These are phyloP conservation scores for Euphorbia pulcherrima DNA, from an alignment of 345 rosid species.

Conservation along the genomic window DNA sequence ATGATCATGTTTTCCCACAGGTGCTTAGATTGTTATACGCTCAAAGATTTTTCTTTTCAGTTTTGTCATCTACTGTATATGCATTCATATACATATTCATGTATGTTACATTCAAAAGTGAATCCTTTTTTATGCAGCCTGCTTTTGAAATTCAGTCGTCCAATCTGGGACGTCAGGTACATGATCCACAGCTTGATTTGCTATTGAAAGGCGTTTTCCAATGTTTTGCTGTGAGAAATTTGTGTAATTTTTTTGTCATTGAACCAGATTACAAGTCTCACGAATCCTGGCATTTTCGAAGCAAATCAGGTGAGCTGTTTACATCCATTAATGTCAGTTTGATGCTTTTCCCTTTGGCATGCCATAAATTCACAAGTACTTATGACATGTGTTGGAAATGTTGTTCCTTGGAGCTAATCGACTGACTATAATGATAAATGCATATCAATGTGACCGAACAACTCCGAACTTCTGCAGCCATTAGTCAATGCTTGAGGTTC, in stretches of 20 bases:
- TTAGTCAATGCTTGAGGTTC: neutral
- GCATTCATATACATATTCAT: neutral
- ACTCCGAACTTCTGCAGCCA: neutral
- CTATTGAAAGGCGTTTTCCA: neutral
- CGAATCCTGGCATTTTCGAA: constrained; percentile 76
- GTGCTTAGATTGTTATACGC: constrained; percentile 25
- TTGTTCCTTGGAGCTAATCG: neutral
- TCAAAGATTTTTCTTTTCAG: neutral
- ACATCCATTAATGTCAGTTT: neutral
- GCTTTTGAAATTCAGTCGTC: constrained; percentile 52
- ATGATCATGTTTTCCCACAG: constrained; percentile 95
- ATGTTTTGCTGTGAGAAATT: constrained; percentile 6
- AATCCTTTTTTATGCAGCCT: constrained; percentile 54
- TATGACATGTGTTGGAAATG: neutral
- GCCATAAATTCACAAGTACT: neutral
- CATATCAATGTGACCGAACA: neutral
- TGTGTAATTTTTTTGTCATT: neutral
- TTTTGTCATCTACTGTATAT: neutral
- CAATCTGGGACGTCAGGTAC: constrained; percentile 59
- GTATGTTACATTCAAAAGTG: constrained; percentile 4
- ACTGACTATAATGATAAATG: neutral
- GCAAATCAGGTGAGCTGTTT: constrained; percentile 60
- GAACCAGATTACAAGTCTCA: constrained; percentile 55
- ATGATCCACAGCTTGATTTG: constrained; percentile 9
- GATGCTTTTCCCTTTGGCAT: neutral